Evolutionary conservation across 306 rosid genomes (phyloP).

Genomic region (Fragaria iinumae): DNA sequence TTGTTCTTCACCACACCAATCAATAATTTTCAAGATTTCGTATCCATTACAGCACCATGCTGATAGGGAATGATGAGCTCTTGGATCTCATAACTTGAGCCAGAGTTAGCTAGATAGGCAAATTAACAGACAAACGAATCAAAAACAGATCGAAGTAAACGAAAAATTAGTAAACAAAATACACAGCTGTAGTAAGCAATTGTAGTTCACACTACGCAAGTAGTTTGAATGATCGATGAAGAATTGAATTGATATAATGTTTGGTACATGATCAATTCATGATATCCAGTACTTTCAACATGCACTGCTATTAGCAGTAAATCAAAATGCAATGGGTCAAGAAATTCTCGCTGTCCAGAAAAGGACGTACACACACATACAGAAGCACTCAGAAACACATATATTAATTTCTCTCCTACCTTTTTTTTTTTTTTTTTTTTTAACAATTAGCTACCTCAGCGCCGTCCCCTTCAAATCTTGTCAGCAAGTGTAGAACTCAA

Average conservation of each 20-base stretch:
- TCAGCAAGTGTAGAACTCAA: slow-evolving; percentile 70
- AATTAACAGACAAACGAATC: background rate
- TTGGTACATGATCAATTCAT: background rate
- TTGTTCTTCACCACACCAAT: no score
- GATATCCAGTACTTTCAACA: slow-evolving; percentile 13
- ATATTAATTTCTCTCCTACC: slow-evolving; percentile 7
- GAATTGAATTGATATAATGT: background rate
- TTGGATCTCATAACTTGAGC: background rate
- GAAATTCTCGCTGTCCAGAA: slow-evolving; percentile 23
- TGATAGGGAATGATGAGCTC: background rate
- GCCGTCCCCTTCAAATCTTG: background rate
- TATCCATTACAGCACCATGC: background rate
- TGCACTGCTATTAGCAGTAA: slow-evolving; percentile 1
- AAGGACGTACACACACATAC: slow-evolving; percentile 9
- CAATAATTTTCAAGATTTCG: no score
- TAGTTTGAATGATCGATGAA: background rate
- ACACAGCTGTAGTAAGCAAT: background rate
- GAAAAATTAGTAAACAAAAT: background rate
- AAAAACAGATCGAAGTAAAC: background rate
- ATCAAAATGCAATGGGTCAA: background rate
- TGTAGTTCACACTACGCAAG: background rate
- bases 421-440: slow-evolving; percentile 10
- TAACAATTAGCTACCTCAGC: slow-evolving; percentile 16
- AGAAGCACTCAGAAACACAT: background rate
- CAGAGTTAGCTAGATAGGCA: background rate